These are phyloP conservation scores for Apiospora phragmitis DNA, from an alignment of 2,329 filamentous ascomycete genomes.

Conservation along the genomic window DNA sequence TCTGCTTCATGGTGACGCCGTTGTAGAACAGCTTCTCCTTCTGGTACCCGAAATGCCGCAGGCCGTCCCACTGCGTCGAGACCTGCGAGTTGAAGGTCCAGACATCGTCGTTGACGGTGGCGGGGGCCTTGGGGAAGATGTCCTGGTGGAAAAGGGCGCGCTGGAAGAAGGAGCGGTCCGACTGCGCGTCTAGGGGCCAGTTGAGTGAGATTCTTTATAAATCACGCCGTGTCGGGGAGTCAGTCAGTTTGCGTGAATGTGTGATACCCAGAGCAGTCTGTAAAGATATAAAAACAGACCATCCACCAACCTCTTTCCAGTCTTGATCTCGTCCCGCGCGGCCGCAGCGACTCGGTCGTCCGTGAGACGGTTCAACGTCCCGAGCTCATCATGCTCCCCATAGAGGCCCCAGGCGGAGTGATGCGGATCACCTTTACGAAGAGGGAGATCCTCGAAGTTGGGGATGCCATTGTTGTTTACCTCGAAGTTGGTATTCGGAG, in stretches of 20 bases:
- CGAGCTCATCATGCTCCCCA: conserved; percentile 9
- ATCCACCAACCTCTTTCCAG: conserved; percentile 47
- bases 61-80: conserved; percentile 20
- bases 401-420: conserved; percentile 12
- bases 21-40: conserved; percentile 12
- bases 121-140: conserved; percentile 50
- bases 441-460: conserved; percentile 26
- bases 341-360: conserved; percentile 35
- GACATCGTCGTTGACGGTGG: conserved; percentile 60
- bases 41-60: conserved; percentile 13
- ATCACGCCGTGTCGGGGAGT: neutral
- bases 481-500: conserved; percentile 27
- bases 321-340: conserved; percentile 52
- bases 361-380: conserved; percentile 10
- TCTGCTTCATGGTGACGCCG: conserved; percentile 40
- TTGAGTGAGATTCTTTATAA: conserved; percentile 58
- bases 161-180: conserved; percentile 53
- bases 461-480: conserved; percentile 45
- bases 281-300: no score
- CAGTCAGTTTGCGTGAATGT: neutral
- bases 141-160: conserved; percentile 56
- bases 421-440: conserved; percentile 6
- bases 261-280: no score
- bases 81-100: conserved; percentile 36
- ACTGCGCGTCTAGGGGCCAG: conserved; percentile 57